These are phyloP conservation scores for Priceomyces castillae DNA, from an alignment of 805 yeast genomes.

Conservation along the genomic window DNA sequence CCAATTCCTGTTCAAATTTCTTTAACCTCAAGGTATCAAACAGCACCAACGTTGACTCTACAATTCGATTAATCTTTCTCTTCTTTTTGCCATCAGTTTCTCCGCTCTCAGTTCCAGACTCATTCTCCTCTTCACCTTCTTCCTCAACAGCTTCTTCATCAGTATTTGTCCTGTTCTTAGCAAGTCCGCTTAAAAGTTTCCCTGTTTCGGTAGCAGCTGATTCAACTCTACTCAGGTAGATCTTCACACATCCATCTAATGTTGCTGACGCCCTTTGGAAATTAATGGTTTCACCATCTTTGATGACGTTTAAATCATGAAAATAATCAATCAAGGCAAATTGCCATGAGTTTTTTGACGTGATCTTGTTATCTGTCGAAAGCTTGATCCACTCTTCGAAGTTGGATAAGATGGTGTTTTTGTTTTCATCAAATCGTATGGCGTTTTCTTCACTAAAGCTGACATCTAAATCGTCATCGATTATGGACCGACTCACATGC, in stretches of 20 bases:
- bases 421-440: slow-evolving; percentile 42
- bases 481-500: slow-evolving; percentile 17
- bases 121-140: slow-evolving; percentile 19
- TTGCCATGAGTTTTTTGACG: slow-evolving; percentile 83
- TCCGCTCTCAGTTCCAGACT: slow-evolving; percentile 14
- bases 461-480: slow-evolving; percentile 16
- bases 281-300: slow-evolving; percentile 59
- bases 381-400: slow-evolving; percentile 52
- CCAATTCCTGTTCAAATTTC: slow-evolving; percentile 25
- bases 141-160: slow-evolving; percentile 21
- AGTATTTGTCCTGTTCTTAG: slow-evolving; percentile 15
- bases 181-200: slow-evolving; percentile 27
- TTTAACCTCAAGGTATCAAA: slow-evolving; percentile 8
- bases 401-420: slow-evolving; percentile 40
- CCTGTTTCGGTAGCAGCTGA: slow-evolving; percentile 38
- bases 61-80: slow-evolving; percentile 29
- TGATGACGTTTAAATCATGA: slow-evolving; percentile 71
- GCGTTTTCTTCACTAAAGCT: slow-evolving; percentile 35
- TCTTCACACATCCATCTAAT: slow-evolving; percentile 37
- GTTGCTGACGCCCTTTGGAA: slow-evolving; percentile 36
- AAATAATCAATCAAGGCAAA: slow-evolving; percentile 90
- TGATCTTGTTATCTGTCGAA: slow-evolving; percentile 57
- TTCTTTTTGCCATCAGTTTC: slow-evolving; percentile 19
- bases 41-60: slow-evolving; percentile 35
- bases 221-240: slow-evolving; percentile 34